Percentiles rank a stretch among this genome's conserved stretches.
phyloP scores from a whole-genome alignment of 345 rosid genomes.

The Populus simonii region DNA sequence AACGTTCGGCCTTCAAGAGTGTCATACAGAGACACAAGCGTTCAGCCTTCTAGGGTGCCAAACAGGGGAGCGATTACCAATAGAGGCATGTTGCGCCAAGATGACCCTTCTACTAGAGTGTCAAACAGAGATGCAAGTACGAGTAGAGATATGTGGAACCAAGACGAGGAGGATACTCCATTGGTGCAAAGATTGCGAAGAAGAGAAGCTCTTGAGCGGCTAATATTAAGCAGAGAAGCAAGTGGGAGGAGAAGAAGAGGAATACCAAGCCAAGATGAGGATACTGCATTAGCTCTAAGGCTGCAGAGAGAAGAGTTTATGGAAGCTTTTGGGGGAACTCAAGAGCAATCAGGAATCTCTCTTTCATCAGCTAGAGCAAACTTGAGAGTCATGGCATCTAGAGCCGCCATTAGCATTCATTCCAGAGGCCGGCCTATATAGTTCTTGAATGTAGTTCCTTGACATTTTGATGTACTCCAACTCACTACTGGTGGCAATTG shows the following conservation, averaged over 20 bases:
- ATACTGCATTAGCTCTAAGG: constrained; percentile 77
- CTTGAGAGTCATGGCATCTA: constrained; percentile 87
- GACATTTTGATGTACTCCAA: neutral
- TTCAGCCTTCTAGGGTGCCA: neutral
- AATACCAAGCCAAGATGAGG: constrained; percentile 55
- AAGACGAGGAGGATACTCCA: constrained; percentile 57
- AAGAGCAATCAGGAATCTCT: constrained; percentile 28
- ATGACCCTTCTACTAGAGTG: constrained; percentile 13
- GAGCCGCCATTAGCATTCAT: constrained; percentile 48
- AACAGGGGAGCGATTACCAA: constrained; percentile 14
- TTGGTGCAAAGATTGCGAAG: constrained; percentile 68
- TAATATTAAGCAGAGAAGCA: constrained; percentile 11
- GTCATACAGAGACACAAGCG: constrained; percentile 3
- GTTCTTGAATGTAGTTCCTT: too few species aligned
- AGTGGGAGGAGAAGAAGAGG: constrained; percentile 26
- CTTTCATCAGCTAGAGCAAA: constrained; percentile 69
- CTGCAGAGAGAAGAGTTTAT: constrained; percentile 81
- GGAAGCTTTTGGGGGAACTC: constrained; percentile 46
- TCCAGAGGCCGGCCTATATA: constrained; percentile 25
- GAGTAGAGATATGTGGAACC: constrained; percentile 33
- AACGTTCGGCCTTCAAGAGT: constrained; percentile 3
- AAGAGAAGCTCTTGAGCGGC: constrained; percentile 40
- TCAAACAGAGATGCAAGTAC: constrained; percentile 27
- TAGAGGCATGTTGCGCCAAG: constrained; percentile 11
- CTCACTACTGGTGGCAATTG: neutral